Conservation (phyloP, 139 green algal species). For the Haematococcus lacustris region DNA sequence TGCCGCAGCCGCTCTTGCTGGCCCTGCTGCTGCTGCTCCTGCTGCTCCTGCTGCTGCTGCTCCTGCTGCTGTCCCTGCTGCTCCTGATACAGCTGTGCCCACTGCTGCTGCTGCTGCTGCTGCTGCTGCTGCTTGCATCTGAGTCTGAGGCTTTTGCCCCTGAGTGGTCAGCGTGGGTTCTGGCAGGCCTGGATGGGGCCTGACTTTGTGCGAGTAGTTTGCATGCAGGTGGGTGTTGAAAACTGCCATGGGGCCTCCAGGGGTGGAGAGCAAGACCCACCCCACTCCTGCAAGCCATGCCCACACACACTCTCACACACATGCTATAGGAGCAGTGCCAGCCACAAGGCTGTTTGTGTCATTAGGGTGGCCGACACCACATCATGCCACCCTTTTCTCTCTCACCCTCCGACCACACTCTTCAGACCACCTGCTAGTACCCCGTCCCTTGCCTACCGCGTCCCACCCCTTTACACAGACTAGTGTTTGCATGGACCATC, state of each 20-base stretch:
- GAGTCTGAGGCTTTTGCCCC: background rate
- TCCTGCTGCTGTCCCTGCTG: background rate
- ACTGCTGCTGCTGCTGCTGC: too few species aligned
- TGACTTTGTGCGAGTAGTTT: constrained; percentile 49
- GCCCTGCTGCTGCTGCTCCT: background rate
- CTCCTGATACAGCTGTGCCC: too few species aligned
- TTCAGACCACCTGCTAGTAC: too few species aligned
- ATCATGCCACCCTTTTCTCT: too few species aligned
- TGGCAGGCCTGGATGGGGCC: background rate
- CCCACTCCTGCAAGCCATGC: constrained; percentile 33
- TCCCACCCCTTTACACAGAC: too few species aligned
- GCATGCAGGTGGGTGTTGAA: constrained; percentile 58
- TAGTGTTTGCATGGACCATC: too few species aligned
- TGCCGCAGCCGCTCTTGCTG: background rate
- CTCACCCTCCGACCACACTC: too few species aligned
- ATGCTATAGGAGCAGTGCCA: background rate
- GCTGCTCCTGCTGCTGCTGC: background rate
- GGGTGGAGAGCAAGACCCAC: constrained; percentile 30
- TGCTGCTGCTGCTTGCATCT: too few species aligned
- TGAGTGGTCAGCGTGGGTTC: background rate
- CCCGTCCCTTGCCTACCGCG: background rate
- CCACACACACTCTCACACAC: background rate
- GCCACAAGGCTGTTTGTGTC: background rate
- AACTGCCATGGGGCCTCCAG: constrained; percentile 27
- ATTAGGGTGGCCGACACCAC: too few species aligned